Evolutionary conservation across 73 alveolate species (phyloP), one percentile per base, ranked within the genome.

Genomic region (Urostyla sp.): DNA sequence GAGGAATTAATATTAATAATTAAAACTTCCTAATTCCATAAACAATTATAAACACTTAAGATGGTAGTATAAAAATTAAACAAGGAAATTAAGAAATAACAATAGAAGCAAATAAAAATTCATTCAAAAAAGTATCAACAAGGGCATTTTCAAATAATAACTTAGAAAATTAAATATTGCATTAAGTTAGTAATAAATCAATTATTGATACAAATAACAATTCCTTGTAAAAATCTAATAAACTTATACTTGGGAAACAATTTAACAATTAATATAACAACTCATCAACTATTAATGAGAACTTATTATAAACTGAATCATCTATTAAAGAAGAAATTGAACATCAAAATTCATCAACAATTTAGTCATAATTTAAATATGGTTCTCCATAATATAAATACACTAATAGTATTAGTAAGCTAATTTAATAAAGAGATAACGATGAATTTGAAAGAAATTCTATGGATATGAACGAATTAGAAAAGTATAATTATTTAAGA

Each of bases 371-470:
- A 38, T 1, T 38, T 24, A 32, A 63, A 11, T 63, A 63, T 63
- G 79, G 79, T 1, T 63, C 79, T 43, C 79, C 79, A 10, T 21
- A 63, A 28, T 18, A 43, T 35, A 37, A 63, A 63, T 63, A 63
- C 53, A 63, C 61, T 21, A 60, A 63, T 10, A 63, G 79, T 40
- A 7, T n/a, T 63, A 18, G 3, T 21, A 3, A 63, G 44, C 16
- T 4, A 63, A 40, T 58, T 35, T 58, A 63, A 63, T 43, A n/a
- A 20, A 10, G 79, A 60, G 15, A 20, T 63, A 40, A 43, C 24
- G 79, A 63, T 63, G 8, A 63, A 2, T 63, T 63, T 40, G 79
- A 63, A 8, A 63, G 79, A 43, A 43, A 43, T 23, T 63, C 79
- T 27, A 15, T 63, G 26, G 79, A 63, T 40, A 26, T 63, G 6